Evolutionary conservation across 768 basidiomycete genomes (phyloP).

Genomic region (Boletus rufocinnamomeus): DNA sequence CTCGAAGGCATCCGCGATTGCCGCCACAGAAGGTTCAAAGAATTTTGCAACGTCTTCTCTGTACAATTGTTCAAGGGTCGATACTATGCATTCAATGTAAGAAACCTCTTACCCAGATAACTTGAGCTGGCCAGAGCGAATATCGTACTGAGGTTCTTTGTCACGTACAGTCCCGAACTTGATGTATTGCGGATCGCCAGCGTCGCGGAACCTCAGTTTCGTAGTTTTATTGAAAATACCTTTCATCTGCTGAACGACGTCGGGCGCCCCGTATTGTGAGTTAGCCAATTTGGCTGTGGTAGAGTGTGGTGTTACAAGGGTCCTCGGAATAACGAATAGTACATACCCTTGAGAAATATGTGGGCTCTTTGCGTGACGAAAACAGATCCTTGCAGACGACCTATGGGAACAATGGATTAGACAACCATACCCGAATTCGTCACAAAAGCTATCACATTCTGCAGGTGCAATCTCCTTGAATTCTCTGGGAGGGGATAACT

Average conservation of each 20-base stretch:
- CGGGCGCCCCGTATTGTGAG: slow-evolving; percentile 31
- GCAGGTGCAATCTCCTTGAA: slow-evolving; percentile 40
- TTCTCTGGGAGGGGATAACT: slow-evolving; percentile 17
- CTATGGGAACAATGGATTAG: slow-evolving; percentile 19
- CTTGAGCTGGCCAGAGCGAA: slow-evolving; percentile 41
- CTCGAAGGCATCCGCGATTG: slow-evolving; percentile 36
- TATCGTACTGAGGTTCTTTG: slow-evolving; percentile 35
- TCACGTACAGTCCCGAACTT: slow-evolving; percentile 41
- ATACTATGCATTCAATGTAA: not conserved
- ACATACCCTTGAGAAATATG: slow-evolving; percentile 31
- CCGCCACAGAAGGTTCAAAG: slow-evolving; percentile 46
- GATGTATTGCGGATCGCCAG: slow-evolving; percentile 36
- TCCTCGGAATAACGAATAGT: not conserved
- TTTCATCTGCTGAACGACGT: slow-evolving; percentile 36
- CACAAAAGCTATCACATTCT: slow-evolving; percentile 24
- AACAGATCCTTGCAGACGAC: slow-evolving; percentile 41
- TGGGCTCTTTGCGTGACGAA: slow-evolving; percentile 36
- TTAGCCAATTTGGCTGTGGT: slow-evolving; percentile 30
- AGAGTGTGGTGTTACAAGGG: not conserved
- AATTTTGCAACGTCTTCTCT: slow-evolving; percentile 41
- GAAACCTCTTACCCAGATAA: slow-evolving; percentile 37
- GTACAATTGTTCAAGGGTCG: not conserved
- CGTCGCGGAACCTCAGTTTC: slow-evolving; percentile 43
- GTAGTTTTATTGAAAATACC: slow-evolving; percentile 38
- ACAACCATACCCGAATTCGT: not conserved